Evolutionary conservation across 331 rosid species (phyloP).

Genomic region (Pyrus hybrid): DNA sequence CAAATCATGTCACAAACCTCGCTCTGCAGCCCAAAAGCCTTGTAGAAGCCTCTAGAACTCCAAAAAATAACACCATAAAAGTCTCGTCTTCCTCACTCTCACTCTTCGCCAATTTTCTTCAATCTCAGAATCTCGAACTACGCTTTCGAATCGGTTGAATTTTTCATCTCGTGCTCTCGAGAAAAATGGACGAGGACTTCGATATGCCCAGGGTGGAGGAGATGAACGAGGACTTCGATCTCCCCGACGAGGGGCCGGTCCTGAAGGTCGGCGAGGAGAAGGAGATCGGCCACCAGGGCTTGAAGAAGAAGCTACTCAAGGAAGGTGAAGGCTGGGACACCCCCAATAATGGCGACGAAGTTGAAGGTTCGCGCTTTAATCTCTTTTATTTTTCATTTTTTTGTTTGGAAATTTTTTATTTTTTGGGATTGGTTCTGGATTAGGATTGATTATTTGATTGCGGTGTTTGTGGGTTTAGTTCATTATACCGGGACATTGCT

Average conservation of each 20-base stretch:
- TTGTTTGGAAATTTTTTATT: not conserved
- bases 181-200: constrained; percentile 70
- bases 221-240: constrained; percentile 65
- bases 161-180: not conserved
- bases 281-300: constrained; percentile 67
- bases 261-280: constrained; percentile 84
- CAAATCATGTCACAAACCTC: not conserved
- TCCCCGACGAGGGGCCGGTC: constrained; percentile 26
- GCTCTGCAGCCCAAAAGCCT: not conserved
- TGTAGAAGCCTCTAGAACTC: constrained; percentile 33
- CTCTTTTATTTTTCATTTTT: not conserved
- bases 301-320: constrained; percentile 85
- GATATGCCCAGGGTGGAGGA: constrained; percentile 48
- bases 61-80: not conserved
- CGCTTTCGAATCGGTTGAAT: not conserved
- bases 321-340: constrained; percentile 72
- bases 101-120: not conserved
- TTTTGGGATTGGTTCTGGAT: not conserved
- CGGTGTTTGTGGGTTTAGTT: constrained; percentile 28
- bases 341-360: constrained; percentile 89
- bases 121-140: not conserved
- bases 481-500: constrained; percentile 86
- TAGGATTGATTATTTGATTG: not conserved
- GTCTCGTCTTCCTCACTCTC: not conserved
- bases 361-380: constrained; percentile 42